Percentiles rank a stretch among this genome's conserved stretches.
phyloP scores from a whole-genome alignment of 768 basidiomycete genomes.

The Podaxis sp. region DNA sequence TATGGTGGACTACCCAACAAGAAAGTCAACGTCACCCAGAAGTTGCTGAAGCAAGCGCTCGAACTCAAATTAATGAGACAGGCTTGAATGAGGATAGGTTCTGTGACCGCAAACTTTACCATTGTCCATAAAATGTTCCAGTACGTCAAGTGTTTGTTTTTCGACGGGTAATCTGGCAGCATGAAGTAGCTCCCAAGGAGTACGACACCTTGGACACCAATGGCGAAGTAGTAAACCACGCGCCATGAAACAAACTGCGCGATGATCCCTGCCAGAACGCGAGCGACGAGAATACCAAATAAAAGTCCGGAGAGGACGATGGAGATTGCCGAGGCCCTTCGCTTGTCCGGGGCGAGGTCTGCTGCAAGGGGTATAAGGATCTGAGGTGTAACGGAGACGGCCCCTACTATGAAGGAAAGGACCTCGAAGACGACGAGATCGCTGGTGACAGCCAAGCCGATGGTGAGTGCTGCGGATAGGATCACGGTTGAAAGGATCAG shows the following conservation, averaged over 20 bases:
- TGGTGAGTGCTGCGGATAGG: conserved; percentile 55
- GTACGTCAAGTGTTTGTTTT: conserved; percentile 65
- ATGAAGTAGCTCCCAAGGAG: conserved; percentile 57
- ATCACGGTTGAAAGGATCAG: conserved; percentile 60
- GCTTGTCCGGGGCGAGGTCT: conserved; percentile 75
- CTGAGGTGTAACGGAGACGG: conserved; percentile 70
- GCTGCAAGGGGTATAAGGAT: conserved; percentile 77
- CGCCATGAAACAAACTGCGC: conserved; percentile 71
- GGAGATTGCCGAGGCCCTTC: conserved; percentile 72
- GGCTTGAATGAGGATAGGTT: conserved; percentile 74
- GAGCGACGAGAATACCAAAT: conserved; percentile 70
- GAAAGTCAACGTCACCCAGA: conserved; percentile 81
- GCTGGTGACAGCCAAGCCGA: conserved; percentile 67
- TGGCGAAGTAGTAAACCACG: conserved; percentile 75
- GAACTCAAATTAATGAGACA: conserved; percentile 59
- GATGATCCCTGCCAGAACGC: conserved; percentile 74
- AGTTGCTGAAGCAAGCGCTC: conserved; percentile 57
- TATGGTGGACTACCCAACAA: conserved; percentile 76
- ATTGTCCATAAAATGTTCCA: conserved; percentile 69
- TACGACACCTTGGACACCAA: conserved; percentile 65
- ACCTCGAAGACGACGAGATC: conserved; percentile 60
- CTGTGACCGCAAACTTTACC: conserved; percentile 72
- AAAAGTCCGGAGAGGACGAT: conserved; percentile 69
- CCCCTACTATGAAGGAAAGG: conserved; percentile 70
- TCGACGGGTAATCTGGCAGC: conserved; percentile 84